phyloP scores from a whole-genome alignment of 2,329 filamentous ascomycete species.

The Botryotinia globosa region DNA sequence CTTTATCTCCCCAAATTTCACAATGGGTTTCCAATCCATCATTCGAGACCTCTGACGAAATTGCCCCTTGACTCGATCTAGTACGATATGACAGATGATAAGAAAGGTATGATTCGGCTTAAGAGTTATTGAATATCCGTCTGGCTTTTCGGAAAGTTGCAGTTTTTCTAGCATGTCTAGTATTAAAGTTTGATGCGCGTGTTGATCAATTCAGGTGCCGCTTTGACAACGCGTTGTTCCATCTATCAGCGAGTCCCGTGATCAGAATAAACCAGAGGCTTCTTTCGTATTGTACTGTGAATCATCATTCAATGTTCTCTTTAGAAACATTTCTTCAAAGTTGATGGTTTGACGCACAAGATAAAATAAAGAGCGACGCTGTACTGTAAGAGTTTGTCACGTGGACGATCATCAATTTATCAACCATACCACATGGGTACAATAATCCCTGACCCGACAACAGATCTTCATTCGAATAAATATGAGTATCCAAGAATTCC shows the following conservation, averaged over 20 bases:
- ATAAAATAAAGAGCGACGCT: neutral
- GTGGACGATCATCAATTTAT: neutral
- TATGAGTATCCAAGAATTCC: neutral
- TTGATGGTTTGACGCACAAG: neutral
- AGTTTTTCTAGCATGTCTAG: neutral
- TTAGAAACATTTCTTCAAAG: neutral
- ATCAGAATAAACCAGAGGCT: neutral
- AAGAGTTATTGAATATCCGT: neutral
- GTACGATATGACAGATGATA: constrained; percentile 6
- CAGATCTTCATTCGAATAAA: neutral
- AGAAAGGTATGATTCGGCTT: neutral
- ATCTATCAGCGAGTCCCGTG: neutral
- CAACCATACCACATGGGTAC: neutral
- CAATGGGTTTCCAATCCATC: neutral
- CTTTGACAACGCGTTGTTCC: neutral
- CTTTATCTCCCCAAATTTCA: neutral
- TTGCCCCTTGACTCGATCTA: neutral
- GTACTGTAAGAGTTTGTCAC: neutral
- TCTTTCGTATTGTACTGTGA: neutral
- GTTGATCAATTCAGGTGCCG: neutral
- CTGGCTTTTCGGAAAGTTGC: neutral
- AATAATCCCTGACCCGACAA: neutral
- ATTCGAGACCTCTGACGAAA: neutral
- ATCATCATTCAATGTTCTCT: fast-evolving
- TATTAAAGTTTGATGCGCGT: neutral